These are phyloP conservation scores for Leucosporidium yakuticum DNA, from an alignment of 768 basidiomycete genomes.

Conservation along the genomic window DNA sequence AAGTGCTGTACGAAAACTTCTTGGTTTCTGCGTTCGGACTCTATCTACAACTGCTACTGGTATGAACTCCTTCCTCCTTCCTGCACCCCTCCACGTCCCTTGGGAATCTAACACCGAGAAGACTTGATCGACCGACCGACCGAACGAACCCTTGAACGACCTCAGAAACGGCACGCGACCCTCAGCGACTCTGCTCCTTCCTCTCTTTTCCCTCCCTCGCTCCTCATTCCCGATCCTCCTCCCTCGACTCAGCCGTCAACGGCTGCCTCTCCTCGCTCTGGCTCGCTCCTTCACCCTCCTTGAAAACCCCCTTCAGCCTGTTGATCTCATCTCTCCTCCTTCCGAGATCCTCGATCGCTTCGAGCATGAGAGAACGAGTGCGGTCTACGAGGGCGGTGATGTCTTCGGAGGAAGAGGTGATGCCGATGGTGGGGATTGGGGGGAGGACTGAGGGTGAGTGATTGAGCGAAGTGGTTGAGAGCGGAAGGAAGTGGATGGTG, in stretches of 20 bases:
- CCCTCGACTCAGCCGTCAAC: too few species aligned
- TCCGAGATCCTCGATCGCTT: constrained; percentile 62
- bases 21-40: too few species aligned
- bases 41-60: too few species aligned
- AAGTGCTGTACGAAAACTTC: too few species aligned
- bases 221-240: background rate
- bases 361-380: constrained; percentile 74
- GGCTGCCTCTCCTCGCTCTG: background rate
- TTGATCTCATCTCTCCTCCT: constrained; percentile 10
- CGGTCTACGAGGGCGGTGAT: constrained; percentile 60
- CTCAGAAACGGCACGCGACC: too few species aligned
- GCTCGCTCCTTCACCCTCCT: background rate
- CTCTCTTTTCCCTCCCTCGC: background rate
- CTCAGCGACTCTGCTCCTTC: background rate
- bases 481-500: background rate
- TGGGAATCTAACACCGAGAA: too few species aligned
- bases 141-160: too few species aligned
- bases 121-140: too few species aligned
- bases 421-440: constrained; percentile 7
- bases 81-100: too few species aligned
- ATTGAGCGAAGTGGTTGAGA: background rate
- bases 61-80: too few species aligned
- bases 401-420: constrained; percentile 57
- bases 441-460: background rate
- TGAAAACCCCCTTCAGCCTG: constrained; percentile 1